Conservation (phyloP, 1,139 yeast genomes). For the Geotrichum macrosporum region DNA sequence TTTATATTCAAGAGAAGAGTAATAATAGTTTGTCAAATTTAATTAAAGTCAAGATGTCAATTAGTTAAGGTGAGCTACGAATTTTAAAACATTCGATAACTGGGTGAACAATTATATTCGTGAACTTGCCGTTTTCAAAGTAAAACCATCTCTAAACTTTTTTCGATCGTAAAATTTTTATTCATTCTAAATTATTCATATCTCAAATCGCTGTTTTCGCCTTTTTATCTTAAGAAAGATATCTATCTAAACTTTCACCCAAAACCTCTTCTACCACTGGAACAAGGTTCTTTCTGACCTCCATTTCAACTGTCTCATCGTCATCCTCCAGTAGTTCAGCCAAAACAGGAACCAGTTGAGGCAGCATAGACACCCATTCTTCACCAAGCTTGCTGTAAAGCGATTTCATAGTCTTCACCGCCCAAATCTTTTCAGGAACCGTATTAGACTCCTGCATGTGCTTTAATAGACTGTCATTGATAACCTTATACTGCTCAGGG, state of each 20-base stretch:
- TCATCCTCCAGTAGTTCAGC: constrained; percentile 95
- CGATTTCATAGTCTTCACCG: constrained; percentile 70
- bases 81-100: no score
- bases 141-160: no score
- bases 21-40: no score
- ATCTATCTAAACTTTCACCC: constrained; percentile 92
- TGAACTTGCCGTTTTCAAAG: no score
- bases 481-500: constrained; percentile 74
- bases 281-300: constrained; percentile 87
- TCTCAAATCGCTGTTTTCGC: no score
- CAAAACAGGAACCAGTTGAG: constrained; percentile 90
- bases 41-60: no score
- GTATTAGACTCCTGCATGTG: constrained; percentile 49
- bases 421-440: constrained; percentile 69
- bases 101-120: no score
- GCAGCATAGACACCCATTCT: constrained; percentile 85
- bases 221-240: constrained; percentile 62
- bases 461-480: constrained; percentile 51
- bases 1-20: no score
- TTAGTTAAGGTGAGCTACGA: no score
- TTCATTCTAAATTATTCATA: no score
- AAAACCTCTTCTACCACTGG: constrained; percentile 86
- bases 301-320: constrained; percentile 86
- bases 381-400: constrained; percentile 92
- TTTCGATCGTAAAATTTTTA: no score